A percentile compares a stretch with the other conserved stretches of the same genome.
Conservation (phyloP, 2,329 filamentous ascomycete genomes). For the Paraphoma chrysanthemicola region DNA sequence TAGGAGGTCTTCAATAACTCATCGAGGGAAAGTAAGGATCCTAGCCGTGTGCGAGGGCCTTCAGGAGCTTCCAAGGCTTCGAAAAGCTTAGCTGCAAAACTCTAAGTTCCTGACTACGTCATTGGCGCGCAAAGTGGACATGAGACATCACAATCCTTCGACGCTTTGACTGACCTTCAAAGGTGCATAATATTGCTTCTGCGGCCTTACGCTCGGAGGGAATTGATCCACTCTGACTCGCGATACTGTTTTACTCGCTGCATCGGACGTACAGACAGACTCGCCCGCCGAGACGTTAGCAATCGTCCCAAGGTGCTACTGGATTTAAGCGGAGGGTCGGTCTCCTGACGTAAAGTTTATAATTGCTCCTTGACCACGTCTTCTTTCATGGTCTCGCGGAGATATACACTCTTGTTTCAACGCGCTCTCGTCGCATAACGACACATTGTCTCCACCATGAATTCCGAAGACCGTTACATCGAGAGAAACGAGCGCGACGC, state of each 20-base stretch:
- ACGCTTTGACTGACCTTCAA: too few relatives aligned
- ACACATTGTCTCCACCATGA: slow-evolving; percentile 42
- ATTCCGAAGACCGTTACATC: slow-evolving; percentile 64
- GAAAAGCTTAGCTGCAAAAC: neutral
- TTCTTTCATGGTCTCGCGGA: neutral
- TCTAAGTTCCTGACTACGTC: neutral
- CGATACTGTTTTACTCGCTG: neutral
- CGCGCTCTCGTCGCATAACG: slow-evolving; percentile 1
- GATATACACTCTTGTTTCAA: neutral
- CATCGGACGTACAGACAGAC: neutral
- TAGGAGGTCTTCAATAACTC: too few relatives aligned
- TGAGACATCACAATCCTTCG: neutral
- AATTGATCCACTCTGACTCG: neutral
- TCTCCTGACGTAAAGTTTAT: neutral
- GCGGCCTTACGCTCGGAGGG: too few relatives aligned
- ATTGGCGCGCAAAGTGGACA: neutral
- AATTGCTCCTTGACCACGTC: neutral
- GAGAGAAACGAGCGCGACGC: slow-evolving; percentile 63
- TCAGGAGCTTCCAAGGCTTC: neutral
- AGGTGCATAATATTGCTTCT: too few relatives aligned
- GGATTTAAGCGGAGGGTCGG: slow-evolving; percentile 9
- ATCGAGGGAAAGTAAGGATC: too few relatives aligned
- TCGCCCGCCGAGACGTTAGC: neutral
- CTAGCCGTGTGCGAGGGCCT: too few relatives aligned
- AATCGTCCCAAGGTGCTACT: neutral